Evolutionary conservation across 2,329 filamentous ascomycete genomes (phyloP), one percentile per base, ranked within the genome.

Genomic region (Colletotrichum lentis): DNA sequence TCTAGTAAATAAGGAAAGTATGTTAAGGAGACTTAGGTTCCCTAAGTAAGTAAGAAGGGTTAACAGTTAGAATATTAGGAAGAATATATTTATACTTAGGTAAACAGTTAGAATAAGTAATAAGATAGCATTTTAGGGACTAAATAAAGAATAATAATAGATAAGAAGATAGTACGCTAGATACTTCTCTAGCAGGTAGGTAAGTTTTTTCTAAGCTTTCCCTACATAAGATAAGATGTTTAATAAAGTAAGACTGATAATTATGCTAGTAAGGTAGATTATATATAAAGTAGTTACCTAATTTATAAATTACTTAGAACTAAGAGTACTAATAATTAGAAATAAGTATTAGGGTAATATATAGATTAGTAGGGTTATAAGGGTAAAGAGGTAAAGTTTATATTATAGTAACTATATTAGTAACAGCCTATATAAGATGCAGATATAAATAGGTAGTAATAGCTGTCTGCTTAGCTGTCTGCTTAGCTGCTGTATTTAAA

Each of bases 11-110:
- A 61, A 10, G 11, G 16, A 5, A 5, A 61, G 58, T 22, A 20
- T 61, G 11, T 61, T 61, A 5, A 60, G 6, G 7, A 52, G 31
- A 22, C 35, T 20, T 5, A 60, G 20, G 44, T 60, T 60, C 6
- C 20, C 18, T 0, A 10, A 61, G 49, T 5, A 8, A 8, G 49
- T 2, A 10, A 61, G 37, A 22, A 53, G 0, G 7, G 47, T 61
- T 22, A 11, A 61, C 12, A 3, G 37, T 37, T 11, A 11, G 11
- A 61, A 61, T 24, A 5, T 7, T 10, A 61, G 16, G 0, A 6
- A 61, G 24, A 61, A 61, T 2, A 10, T 5, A 2, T 53, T 61
- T 31, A 61, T 8, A 4, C 10, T 8, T 7, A 61, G 0, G 1
- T 53, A 44, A 1, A 44, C 4, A 0, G 10, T 53, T 31, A 11